Base-by-base conservation (phyloP, 345 rosid genomes). In the Diplotaxis tenuifolia region DNA sequence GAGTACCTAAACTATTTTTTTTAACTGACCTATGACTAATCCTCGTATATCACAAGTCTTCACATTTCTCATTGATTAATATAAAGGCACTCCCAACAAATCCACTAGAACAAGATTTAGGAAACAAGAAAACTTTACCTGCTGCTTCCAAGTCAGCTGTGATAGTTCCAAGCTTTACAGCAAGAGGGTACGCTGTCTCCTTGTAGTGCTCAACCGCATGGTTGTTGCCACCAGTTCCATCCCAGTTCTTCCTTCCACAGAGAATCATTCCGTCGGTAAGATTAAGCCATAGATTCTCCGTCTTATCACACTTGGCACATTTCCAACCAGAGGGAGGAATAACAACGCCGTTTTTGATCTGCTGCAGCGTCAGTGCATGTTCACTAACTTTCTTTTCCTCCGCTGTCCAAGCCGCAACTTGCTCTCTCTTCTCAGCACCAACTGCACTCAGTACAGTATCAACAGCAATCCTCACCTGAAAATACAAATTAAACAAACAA, bases 131-230 rank as follows among this genome's bases (percentile, higher is more conserved):
- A 67, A 71, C 80, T 80, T 85, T 79, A 96, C 99, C 99, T 83
- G 99, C 96, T 65, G 81, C 99, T 84, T 92, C 98, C 28, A 92
- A 82, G 80, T 96, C 97, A 74, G 89, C 86, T 40, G 99, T 92
- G 64, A 96, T 84, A 6, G 98, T 96, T 82, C 99, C 98, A 65
- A 96, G 97, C 84, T 96, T 92, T 29, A 96, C 97, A 73, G 98
- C 96, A 69, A 90, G 95, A 36, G 99, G 98, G 72, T 89, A 90
- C 67, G 87, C 79, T 20, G 97, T 89, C 83, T 90, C 93, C 73
- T 90, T 92, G 79, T 87, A 92, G 83, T 88, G 85, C 25, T 85
- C 97, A 78, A 96, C 67, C 0, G 99, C 99, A 82, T 96, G 99
- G 76, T 96, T 83, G 78, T 96, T 96, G 53, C 98, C 99, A 56